phyloP scores from a whole-genome alignment of 129 eudicot genomes.

The Flaveria bidentis region DNA sequence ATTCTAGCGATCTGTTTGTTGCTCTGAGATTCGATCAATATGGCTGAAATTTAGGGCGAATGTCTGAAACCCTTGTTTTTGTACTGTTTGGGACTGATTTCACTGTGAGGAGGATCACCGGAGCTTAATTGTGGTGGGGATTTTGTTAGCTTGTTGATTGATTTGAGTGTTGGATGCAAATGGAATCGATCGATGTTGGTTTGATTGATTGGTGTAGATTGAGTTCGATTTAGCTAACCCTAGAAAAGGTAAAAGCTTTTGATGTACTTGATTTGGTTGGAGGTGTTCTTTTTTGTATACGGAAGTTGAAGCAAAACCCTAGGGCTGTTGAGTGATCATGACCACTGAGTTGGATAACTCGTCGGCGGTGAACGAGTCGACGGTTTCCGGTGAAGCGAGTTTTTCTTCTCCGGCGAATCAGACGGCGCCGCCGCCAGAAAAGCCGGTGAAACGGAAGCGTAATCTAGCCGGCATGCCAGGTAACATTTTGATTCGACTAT shows the following conservation, averaged over 20 bases:
- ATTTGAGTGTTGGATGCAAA: conserved; percentile 34
- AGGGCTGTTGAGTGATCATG: conserved; percentile 41
- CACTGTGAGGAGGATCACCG: conserved; percentile 1
- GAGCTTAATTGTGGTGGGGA: conserved; percentile 31
- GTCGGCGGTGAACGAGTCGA: conserved; percentile 59
- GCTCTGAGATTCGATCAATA: conserved; percentile 16
- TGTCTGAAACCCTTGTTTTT: conserved; percentile 40
- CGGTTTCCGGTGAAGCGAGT: conserved; percentile 72
- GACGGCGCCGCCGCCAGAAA: conserved; percentile 37
- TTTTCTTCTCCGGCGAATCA: conserved; percentile 66
- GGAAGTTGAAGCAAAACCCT: conserved; percentile 10
- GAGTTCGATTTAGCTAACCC: conserved; percentile 31
- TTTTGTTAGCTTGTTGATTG: conserved; percentile 33
- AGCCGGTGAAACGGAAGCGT: conserved; percentile 72
- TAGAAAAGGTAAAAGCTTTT: conserved; percentile 29
- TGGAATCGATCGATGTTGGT: conserved; percentile 36
- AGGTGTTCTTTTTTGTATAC: conserved; percentile 5
- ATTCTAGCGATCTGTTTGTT: conserved; percentile 17
- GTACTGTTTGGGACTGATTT: conserved; percentile 19
- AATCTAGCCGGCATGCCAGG: conserved; percentile 99
- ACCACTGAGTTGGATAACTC: conserved; percentile 48
- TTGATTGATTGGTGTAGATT: conserved; percentile 48
- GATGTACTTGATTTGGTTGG: conserved; percentile 18
- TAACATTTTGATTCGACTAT: conserved; percentile 21
- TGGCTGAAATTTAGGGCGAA: conserved; percentile 24